These are phyloP conservation scores for Mucor circinelloides DNA, from an alignment of 371 early-diverging fungal species.

Conservation along the genomic window DNA sequence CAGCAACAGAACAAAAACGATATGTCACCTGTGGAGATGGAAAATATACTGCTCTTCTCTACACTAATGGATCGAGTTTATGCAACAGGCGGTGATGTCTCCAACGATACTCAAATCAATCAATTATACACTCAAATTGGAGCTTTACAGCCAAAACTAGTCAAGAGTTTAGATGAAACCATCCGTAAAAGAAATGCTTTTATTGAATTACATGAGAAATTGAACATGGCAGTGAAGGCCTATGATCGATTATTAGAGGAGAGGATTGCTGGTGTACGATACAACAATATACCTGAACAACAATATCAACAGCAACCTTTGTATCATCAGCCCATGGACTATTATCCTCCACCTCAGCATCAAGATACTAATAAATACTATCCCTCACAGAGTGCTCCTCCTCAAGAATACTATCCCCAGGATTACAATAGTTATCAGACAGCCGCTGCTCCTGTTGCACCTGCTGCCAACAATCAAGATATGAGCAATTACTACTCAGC, in stretches of 20 bases:
- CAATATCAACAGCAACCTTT: slow-evolving; percentile 16
- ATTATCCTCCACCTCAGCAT: slow-evolving; percentile 6
- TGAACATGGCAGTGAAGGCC: slow-evolving; percentile 77
- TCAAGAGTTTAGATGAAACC: slow-evolving; percentile 67
- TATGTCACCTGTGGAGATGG: slow-evolving; percentile 67
- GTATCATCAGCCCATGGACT: slow-evolving; percentile 4
- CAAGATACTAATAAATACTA: slow-evolving; percentile 11
- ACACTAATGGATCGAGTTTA: slow-evolving; percentile 71
- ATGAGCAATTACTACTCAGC: slow-evolving; percentile 15
- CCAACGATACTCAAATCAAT: slow-evolving; percentile 68
- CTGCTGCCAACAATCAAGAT: neutral
- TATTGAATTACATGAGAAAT: slow-evolving; percentile 75
- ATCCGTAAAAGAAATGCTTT: slow-evolving; percentile 58
- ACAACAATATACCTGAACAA: slow-evolving; percentile 19
- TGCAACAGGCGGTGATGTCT: slow-evolving; percentile 56
- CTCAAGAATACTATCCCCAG: slow-evolving; percentile 4
- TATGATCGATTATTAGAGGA: slow-evolving; percentile 85
- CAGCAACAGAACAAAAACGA: slow-evolving; percentile 30
- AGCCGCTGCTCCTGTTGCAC: slow-evolving; percentile 1
- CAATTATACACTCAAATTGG: slow-evolving; percentile 73
- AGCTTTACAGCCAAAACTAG: slow-evolving; percentile 72
- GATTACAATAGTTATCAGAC: slow-evolving; percentile 2
- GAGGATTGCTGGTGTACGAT: slow-evolving; percentile 44
- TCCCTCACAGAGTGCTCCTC: slow-evolving; percentile 7
- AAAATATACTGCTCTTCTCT: slow-evolving; percentile 75